Conservation (phyloP, 2,329 filamentous ascomycete species). For the Trichoderma pleuroti region DNA sequence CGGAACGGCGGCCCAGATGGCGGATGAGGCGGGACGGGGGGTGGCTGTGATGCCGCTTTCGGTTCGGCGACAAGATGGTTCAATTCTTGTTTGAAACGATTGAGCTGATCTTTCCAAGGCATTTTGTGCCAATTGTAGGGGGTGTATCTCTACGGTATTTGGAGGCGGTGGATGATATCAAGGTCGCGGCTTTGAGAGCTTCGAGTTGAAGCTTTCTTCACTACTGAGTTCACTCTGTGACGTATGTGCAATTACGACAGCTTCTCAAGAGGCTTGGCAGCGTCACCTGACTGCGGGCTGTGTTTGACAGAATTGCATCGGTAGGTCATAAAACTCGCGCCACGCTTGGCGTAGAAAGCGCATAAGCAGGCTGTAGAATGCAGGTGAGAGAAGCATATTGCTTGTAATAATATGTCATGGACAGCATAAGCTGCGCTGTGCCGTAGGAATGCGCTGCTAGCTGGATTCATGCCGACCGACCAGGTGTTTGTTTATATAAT, state of each 20-base stretch:
- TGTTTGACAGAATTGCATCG: neutral
- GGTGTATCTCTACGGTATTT: no score
- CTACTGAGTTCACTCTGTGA: neutral
- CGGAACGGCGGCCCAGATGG: constrained; percentile 22
- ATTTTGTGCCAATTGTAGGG: constrained; percentile 21
- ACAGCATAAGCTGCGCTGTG: neutral
- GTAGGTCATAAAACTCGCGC: neutral
- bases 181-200: neutral
- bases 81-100: constrained; percentile 38
- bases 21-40: constrained; percentile 20
- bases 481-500: neutral
- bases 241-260: neutral
- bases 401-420: neutral
- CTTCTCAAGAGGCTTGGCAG: neutral
- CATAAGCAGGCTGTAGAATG: neutral
- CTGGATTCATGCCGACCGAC: neutral
- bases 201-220: neutral
- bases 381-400: neutral
- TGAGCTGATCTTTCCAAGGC: constrained; percentile 39
- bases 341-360: neutral
- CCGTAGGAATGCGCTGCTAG: neutral
- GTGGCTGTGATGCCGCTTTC: constrained; percentile 19
- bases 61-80: constrained; percentile 34
- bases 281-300: constrained; percentile 1
- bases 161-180: neutral